Evolutionary conservation across 148 eudicot genomes (phyloP).

Genomic region (Nepenthes mirabilis): DNA sequence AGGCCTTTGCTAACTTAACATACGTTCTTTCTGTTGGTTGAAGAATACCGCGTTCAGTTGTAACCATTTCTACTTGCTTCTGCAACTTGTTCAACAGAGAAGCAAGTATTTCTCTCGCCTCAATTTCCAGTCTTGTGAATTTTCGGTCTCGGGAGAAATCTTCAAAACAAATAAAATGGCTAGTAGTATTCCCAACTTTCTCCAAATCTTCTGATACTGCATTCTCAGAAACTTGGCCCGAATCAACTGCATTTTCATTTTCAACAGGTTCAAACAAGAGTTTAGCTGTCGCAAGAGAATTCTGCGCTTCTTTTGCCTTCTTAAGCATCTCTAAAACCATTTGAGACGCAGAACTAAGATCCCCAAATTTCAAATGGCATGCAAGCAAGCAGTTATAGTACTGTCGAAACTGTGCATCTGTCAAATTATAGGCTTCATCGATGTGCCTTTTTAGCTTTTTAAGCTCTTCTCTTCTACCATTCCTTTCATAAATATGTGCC

Average conservation of each 20-base stretch:
- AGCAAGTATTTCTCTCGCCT: constrained; percentile 42
- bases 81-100: constrained; percentile 39
- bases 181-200: constrained; percentile 6
- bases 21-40: constrained; percentile 68
- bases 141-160: constrained; percentile 51
- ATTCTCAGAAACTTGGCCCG: constrained; percentile 10
- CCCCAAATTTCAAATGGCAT: constrained; percentile 81
- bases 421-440: constrained; percentile 56
- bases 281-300: constrained; percentile 59
- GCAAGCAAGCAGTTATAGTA: constrained; percentile 69
- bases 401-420: constrained; percentile 61
- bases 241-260: constrained; percentile 7
- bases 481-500: constrained; percentile 76
- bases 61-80: constrained; percentile 46
- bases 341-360: constrained; percentile 58
- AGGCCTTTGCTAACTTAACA: constrained; percentile 67
- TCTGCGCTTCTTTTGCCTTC: constrained; percentile 73
- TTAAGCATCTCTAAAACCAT: constrained; percentile 90
- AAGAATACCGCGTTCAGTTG: constrained; percentile 64
- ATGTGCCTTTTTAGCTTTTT: constrained; percentile 70
- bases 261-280: constrained; percentile 31
- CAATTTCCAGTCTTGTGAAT: constrained; percentile 43
- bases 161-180: constrained; percentile 32
- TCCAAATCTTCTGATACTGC: constrained; percentile 12
- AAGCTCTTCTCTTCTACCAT: constrained; percentile 84